These are phyloP conservation scores for Aureobasidium namibiae DNA, from an alignment of 2,329 filamentous ascomycete genomes.

Conservation along the genomic window DNA sequence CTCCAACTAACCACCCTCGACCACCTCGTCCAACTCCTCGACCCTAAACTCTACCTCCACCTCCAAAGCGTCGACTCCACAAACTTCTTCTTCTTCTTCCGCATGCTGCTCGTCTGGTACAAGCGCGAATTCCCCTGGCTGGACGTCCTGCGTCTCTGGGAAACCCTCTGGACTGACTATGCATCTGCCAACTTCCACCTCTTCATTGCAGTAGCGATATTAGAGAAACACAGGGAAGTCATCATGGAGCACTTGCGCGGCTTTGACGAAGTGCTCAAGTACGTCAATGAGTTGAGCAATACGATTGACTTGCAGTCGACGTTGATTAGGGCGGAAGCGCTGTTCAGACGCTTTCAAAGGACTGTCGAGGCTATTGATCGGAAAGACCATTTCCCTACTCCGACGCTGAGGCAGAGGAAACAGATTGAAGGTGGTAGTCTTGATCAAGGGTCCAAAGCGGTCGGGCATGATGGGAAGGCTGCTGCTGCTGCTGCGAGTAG, in stretches of 20 bases:
- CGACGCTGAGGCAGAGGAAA: conserved; percentile 41
- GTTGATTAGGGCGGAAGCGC: conserved; percentile 75
- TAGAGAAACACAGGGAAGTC: conserved; percentile 81
- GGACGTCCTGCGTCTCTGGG: conserved; percentile 84
- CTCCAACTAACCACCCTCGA: conserved; percentile 84
- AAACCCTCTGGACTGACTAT: conserved; percentile 89
- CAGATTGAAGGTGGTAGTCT: conserved; percentile 21
- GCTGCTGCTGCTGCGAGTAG: neutral
- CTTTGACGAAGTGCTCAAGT: conserved; percentile 97
- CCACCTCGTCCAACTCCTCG: conserved; percentile 92
- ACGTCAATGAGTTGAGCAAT: conserved; percentile 90
- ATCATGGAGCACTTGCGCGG: conserved; percentile 91
- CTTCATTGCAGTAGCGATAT: conserved; percentile 84
- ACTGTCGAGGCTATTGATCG: conserved; percentile 89
- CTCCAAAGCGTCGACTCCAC: conserved; percentile 86
- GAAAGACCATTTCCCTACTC: conserved; percentile 70
- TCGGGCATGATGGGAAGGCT: neutral
- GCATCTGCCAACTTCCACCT: conserved; percentile 84
- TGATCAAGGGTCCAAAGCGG: neutral
- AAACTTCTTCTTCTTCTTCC: conserved; percentile 99
- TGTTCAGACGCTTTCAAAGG: conserved; percentile 82
- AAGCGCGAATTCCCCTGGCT: conserved; percentile 92
- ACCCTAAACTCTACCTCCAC: conserved; percentile 87
- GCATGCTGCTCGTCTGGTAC: conserved; percentile 97
- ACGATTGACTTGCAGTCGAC: conserved; percentile 87